A percentile compares a stretch with the other conserved stretches of the same genome.
Conservation (phyloP, 768 basidiomycete species). For the Lyophyllum atratum region DNA sequence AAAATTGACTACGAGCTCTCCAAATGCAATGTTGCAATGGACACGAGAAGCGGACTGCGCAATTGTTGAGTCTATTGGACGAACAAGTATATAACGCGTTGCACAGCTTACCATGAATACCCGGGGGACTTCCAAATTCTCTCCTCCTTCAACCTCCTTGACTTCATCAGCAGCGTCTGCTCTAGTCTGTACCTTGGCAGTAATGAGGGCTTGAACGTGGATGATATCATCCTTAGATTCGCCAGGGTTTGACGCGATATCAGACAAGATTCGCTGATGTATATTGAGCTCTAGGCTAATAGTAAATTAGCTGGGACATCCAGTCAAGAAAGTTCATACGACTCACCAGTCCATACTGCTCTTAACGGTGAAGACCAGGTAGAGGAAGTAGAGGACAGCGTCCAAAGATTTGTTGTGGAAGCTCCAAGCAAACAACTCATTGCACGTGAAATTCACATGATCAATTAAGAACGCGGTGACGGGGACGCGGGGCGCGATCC, state of each 20-base stretch:
- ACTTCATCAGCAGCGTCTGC: slow-evolving; percentile 27
- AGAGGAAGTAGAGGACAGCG: no score
- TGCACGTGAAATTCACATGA: not conserved
- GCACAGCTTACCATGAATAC: slow-evolving; percentile 41
- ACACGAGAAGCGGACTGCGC: slow-evolving; percentile 66
- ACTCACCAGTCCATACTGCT: slow-evolving; percentile 56
- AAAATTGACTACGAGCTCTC: slow-evolving; percentile 71
- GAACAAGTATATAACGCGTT: slow-evolving; percentile 7
- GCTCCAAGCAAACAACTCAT: not conserved
- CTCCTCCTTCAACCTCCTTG: slow-evolving; percentile 28
- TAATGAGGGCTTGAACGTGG: slow-evolving; percentile 57
- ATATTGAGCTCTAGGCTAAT: slow-evolving; percentile 77
- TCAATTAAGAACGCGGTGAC: not conserved
- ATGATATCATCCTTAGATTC: slow-evolving; percentile 46
- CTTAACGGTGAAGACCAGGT: not conserved
- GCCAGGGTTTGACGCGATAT: slow-evolving; percentile 64
- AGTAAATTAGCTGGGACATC: slow-evolving; percentile 2
- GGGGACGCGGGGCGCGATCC: no score
- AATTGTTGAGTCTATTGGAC: not conserved
- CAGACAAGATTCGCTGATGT: slow-evolving; percentile 72
- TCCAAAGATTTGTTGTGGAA: not conserved
- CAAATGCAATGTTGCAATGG: slow-evolving; percentile 84
- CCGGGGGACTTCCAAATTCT: slow-evolving; percentile 29
- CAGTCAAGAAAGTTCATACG: not conserved
- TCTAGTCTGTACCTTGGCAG: slow-evolving; percentile 57